phyloP scores from a whole-genome alignment of 495 filamentous ascomycete genomes.

The Hypoxylon lenormandii region DNA sequence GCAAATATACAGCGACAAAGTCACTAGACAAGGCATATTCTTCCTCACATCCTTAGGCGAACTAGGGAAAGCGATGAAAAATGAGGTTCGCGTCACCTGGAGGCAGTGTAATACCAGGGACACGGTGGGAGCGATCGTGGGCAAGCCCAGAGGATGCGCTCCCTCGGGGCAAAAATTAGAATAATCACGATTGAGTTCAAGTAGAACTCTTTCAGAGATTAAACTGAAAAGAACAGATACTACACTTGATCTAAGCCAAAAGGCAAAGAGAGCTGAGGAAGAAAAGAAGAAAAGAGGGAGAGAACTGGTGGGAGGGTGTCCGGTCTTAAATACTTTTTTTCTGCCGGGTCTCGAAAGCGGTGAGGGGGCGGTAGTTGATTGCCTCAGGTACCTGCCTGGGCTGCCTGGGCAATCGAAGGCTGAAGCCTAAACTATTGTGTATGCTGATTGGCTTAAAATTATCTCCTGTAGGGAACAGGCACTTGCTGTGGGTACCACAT shows the following conservation, averaged over 20 bases:
- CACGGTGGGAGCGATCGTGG: slow-evolving; percentile 77
- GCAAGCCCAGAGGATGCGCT: slow-evolving; percentile 82
- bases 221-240: slow-evolving; percentile 99
- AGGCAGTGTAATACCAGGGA: slow-evolving; percentile 90
- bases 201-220: slow-evolving; percentile 77
- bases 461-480: no score
- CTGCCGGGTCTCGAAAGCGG: slow-evolving; percentile 2
- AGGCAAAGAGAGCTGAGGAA: slow-evolving; percentile 68
- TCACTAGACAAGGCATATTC: slow-evolving; percentile 3
- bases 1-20: no score
- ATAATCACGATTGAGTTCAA: slow-evolving; percentile 82
- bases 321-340: slow-evolving; percentile 6
- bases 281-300: slow-evolving; percentile 49
- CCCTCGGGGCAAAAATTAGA: slow-evolving; percentile 76
- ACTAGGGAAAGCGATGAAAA: slow-evolving; percentile 37
- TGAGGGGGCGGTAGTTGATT: slow-evolving; percentile 6
- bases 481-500: no score
- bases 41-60: slow-evolving; percentile 38
- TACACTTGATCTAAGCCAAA: slow-evolving; percentile 98
- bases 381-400: not conserved
- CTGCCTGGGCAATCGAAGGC: no score
- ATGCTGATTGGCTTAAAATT: no score
- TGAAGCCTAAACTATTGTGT: no score
- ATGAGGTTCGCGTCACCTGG: slow-evolving; percentile 78
- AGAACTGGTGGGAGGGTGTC: not conserved